A percentile compares a stretch with the other conserved stretches of the same genome.
These are phyloP conservation scores for Alisma plantagoaquatica DNA, from an alignment of 106 monocot species.

Conservation along the genomic window DNA sequence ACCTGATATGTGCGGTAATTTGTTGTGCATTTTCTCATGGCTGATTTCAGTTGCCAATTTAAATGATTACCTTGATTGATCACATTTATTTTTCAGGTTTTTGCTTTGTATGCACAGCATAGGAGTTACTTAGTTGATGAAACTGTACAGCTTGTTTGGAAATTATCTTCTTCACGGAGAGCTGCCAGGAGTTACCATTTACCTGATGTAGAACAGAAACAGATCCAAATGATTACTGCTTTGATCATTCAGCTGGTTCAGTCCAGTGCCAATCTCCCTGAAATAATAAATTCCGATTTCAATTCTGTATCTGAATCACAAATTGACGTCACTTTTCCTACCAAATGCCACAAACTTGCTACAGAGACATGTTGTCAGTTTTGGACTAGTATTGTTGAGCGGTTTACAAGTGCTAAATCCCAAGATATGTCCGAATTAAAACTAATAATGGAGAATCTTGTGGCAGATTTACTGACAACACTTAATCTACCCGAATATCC, in stretches of 20 bases:
- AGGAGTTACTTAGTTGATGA: conserved; percentile 85
- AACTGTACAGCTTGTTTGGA: conserved; percentile 74
- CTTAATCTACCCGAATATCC: conserved; percentile 96
- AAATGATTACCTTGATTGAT: too few relatives aligned
- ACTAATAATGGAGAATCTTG: conserved; percentile 79
- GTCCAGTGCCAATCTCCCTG: conserved; percentile 65
- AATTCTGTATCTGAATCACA: conserved; percentile 47
- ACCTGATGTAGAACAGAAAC: conserved; percentile 92
- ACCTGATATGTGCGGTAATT: conserved; percentile 71
- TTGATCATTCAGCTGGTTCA: conserved; percentile 89
- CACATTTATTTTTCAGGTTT: conserved; percentile 47
- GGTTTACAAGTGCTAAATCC: conserved; percentile 63
- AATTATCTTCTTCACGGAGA: conserved; percentile 82
- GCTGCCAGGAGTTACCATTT: conserved; percentile 77
- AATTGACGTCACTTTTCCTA: conserved; percentile 42
- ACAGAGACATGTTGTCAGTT: conserved; percentile 70
- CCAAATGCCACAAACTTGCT: conserved; percentile 58
- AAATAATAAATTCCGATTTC: conserved; percentile 30
- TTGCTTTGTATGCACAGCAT: conserved; percentile 78
- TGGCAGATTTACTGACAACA: conserved; percentile 77
- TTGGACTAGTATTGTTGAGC: conserved; percentile 89
- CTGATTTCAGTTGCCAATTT: not conserved
- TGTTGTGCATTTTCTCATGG: not conserved
- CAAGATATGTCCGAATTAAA: conserved; percentile 81
- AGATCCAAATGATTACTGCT: conserved; percentile 98